A percentile compares a stretch with the other conserved stretches of the same genome.
Conservation (phyloP, 2,329 filamentous ascomycete genomes). For the Pyricularia pennisetigena region DNA sequence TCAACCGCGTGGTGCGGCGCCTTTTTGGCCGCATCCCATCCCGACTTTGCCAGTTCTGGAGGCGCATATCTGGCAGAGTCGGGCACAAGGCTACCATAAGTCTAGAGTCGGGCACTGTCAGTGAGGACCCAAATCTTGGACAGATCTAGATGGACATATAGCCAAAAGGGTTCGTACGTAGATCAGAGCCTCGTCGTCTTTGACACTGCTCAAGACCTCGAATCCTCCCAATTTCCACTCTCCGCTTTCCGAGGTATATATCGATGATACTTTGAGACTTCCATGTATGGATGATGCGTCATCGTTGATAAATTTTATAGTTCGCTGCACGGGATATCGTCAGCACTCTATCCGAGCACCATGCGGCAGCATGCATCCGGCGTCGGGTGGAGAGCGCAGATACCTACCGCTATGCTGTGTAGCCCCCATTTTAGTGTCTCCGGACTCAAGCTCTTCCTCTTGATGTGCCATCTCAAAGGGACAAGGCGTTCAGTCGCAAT, state of each 20-base stretch:
- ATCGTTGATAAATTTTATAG: slow-evolving; percentile 90
- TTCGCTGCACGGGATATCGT: slow-evolving; percentile 45
- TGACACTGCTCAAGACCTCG: slow-evolving; percentile 87
- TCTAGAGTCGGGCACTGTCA: slow-evolving; percentile 34
- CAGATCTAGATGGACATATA: slow-evolving; percentile 7
- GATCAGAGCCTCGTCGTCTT: slow-evolving; percentile 89
- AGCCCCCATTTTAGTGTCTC: slow-evolving; percentile 98
- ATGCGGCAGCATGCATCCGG: background rate
- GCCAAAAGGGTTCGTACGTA: slow-evolving; percentile 44
- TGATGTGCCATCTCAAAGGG: slow-evolving; percentile 83
- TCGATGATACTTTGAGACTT: slow-evolving; percentile 70
- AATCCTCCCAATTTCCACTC: slow-evolving; percentile 97
- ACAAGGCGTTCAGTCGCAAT: slow-evolving; percentile 87
- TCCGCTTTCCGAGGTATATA: slow-evolving; percentile 91
- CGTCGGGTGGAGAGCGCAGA: background rate
- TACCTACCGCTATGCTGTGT: slow-evolving; percentile 64
- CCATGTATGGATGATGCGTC: slow-evolving; percentile 90
- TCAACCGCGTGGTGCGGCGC: slow-evolving; percentile 75
- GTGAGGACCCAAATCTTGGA: slow-evolving; percentile 2
- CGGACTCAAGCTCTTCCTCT: slow-evolving; percentile 74
- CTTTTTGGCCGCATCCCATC: slow-evolving; percentile 88
- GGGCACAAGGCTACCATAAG: slow-evolving; percentile 77
- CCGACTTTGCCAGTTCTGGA: slow-evolving; percentile 73
- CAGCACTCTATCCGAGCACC: background rate
- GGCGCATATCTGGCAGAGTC: slow-evolving; percentile 78